phyloP scores from a whole-genome alignment of 306 rosid genomes.

The Hylodesmum podocarpum region DNA sequence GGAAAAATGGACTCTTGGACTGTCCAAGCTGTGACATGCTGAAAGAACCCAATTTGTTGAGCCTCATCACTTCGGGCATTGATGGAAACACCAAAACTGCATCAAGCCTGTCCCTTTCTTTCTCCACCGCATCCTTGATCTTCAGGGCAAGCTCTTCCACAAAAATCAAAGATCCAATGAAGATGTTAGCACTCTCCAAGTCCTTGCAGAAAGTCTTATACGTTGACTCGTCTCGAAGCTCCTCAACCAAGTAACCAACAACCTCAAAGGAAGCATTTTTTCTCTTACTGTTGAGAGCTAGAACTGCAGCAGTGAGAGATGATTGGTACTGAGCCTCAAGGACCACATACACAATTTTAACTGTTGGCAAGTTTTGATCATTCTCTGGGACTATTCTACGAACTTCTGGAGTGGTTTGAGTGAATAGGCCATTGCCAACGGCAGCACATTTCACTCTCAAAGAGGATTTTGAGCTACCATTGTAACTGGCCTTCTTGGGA shows the following conservation, averaged over 20 bases:
- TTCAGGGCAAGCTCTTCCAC: slow-evolving; percentile 94
- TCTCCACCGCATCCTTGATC: slow-evolving; percentile 85
- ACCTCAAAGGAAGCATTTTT: slow-evolving; percentile 70
- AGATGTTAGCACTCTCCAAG: slow-evolving; percentile 81
- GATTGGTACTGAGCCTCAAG: slow-evolving; percentile 99
- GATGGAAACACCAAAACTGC: slow-evolving; percentile 98
- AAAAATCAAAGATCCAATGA: slow-evolving; percentile 91
- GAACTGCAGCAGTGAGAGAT: slow-evolving; percentile 78
- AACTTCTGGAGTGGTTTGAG: slow-evolving; percentile 90
- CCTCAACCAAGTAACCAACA: slow-evolving; percentile 93
- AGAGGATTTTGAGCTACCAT: slow-evolving; percentile 40
- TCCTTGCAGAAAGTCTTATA: slow-evolving; percentile 74
- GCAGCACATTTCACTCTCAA: slow-evolving; percentile 72
- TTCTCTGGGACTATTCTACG: slow-evolving; percentile 85
- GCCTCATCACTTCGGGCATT: slow-evolving; percentile 99
- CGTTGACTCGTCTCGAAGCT: slow-evolving; percentile 63
- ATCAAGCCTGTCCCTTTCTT: slow-evolving; percentile 82
- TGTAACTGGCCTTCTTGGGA: slow-evolving; percentile 56
- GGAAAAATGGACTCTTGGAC: slow-evolving; percentile 88
- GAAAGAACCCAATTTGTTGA: slow-evolving; percentile 85
- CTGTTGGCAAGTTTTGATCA: slow-evolving; percentile 57
- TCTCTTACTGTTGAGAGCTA: slow-evolving; percentile 52
- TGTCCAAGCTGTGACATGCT: slow-evolving; percentile 96
- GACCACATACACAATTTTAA: slow-evolving; percentile 86
- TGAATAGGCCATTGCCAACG: slow-evolving; percentile 88